Conservation (phyloP, 805 yeast species). For the Ogataea angusta region DNA sequence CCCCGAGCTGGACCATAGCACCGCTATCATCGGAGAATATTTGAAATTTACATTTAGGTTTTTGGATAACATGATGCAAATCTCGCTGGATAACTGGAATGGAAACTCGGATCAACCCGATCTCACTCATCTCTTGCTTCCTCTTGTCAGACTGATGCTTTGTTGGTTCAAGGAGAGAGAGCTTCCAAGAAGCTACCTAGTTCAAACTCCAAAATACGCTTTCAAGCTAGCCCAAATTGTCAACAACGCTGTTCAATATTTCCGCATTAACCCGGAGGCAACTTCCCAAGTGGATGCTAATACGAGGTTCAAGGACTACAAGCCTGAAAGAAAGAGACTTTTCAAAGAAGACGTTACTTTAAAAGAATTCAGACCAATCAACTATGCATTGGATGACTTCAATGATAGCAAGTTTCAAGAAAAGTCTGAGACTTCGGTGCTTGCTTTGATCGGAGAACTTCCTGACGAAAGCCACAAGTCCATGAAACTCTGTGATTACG, state of each 20-base stretch:
- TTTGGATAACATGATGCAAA: conserved; percentile 33
- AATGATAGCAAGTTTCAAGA: conserved; percentile 49
- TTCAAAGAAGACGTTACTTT: conserved; percentile 64
- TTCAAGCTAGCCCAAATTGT: conserved; percentile 20
- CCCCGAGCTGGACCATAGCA: conserved; percentile 24
- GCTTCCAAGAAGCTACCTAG: conserved; percentile 33
- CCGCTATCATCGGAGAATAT: conserved; percentile 28
- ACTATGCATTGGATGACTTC: conserved; percentile 56
- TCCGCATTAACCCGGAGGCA: conserved; percentile 12
- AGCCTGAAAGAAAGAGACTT: conserved; percentile 50
- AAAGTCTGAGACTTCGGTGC: conserved; percentile 26
- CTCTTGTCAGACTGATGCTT: conserved; percentile 45
- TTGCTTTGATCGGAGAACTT: conserved; percentile 35
- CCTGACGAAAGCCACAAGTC: conserved; percentile 24
- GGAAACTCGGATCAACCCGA: conserved; percentile 15
- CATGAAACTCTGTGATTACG: conserved; percentile 33
- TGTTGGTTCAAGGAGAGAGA: conserved; percentile 57
- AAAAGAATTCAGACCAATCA: conserved; percentile 57
- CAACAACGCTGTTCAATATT: conserved; percentile 18
- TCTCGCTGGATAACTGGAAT: conserved; percentile 25
- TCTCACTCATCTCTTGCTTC: conserved; percentile 31
- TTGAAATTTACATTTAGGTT: conserved; percentile 42
- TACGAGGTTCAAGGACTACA: conserved; percentile 11
- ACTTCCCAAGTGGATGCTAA: conserved; percentile 1
- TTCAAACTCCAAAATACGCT: conserved; percentile 19